A percentile compares a stretch with the other conserved stretches of the same genome.
phyloP scores from a whole-genome alignment of 2,329 filamentous ascomycete genomes.

The Xylariaceae sp. region DNA sequence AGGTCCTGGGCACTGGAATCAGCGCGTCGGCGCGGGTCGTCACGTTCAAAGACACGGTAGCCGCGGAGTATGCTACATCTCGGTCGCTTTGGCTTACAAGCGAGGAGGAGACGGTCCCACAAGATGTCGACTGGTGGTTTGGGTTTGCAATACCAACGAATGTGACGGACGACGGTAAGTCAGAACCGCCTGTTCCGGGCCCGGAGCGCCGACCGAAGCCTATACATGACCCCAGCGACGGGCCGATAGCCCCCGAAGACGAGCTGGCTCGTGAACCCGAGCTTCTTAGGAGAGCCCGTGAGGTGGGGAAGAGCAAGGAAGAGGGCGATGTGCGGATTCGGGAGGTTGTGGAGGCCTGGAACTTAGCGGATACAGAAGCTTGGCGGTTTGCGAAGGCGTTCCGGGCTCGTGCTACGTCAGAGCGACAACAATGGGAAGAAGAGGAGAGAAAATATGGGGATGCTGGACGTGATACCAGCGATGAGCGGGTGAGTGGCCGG shows the following conservation, averaged over 20 bases:
- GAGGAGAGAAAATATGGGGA: slow-evolving; percentile 62
- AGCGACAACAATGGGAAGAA: slow-evolving; percentile 64
- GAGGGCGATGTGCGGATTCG: slow-evolving; percentile 42
- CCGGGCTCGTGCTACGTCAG: slow-evolving; percentile 55
- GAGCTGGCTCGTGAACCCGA: slow-evolving; percentile 50
- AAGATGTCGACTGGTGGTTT: slow-evolving; percentile 83
- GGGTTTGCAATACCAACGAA: slow-evolving; percentile 72
- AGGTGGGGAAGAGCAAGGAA: slow-evolving; percentile 39
- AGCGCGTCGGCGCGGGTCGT: slow-evolving; percentile 62
- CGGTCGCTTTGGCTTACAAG: slow-evolving; percentile 78
- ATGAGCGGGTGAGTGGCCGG: slow-evolving; percentile 29
- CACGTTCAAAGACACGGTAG: slow-evolving; percentile 75
- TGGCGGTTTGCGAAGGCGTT: slow-evolving; percentile 72
- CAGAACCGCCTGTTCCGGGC: slow-evolving; percentile 51
- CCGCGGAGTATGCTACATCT: slow-evolving; percentile 56
- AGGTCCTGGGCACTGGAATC: slow-evolving; percentile 59
- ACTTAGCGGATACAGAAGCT: slow-evolving; percentile 67
- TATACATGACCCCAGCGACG: slow-evolving; percentile 42
- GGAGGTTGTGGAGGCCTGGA: slow-evolving; percentile 58
- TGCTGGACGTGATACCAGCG: slow-evolving; percentile 46
- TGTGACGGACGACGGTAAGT: slow-evolving; percentile 46
- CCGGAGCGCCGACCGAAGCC: slow-evolving; percentile 51
- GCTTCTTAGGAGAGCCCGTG: slow-evolving; percentile 50
- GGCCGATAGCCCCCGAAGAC: slow-evolving; percentile 45
- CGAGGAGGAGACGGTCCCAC: slow-evolving; percentile 50